Base-by-base conservation (phyloP, 2,329 filamentous ascomycete genomes). In the Calonectria naviculata region DNA sequence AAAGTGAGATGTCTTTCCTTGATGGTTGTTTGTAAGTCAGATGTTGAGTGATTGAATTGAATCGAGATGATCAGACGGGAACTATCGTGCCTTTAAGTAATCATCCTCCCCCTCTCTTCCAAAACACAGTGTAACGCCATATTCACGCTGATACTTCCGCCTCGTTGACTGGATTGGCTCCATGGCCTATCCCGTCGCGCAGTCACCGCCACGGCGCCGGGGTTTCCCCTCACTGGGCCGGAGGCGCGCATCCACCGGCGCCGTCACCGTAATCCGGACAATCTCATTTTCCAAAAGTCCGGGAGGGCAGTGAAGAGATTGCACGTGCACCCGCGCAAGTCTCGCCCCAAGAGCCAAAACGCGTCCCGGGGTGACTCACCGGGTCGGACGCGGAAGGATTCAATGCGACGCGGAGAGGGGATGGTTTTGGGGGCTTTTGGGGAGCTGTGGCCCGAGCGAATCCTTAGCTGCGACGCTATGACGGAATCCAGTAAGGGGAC, bases 141-240 rank as follows among this genome's bases (percentile, higher is more conserved):
- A 58, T 75, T 73, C 73, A 75, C 73, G 71, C 58, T 69, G 47
- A 52, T 62, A 21, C 73, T 69, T 17, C 41, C 10, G 34, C 34
- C 21, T 42, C 8, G 17, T 0, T 24, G 4, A 46, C 49, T 68
- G 44, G 52, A 49, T 19, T 28, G 42, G n/a, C 44, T 21, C 28
- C 67, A 65, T 49, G 42, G 29, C 62, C 67, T 61, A 69, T 46
- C 67, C 62, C 24, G 42, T 28, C 19, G 28, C 19, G 10, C 38
- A 8, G 15, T 26, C 24, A 5, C 73, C 67, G 67, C 54, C 71
- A 42, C 52, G 17, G 47, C 47, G 38, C 47, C 70, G 70, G 54
- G 36, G 42, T 15, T 68, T 26, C 68, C 69, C 71, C 72, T 70
- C 67, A 61, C 52, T 5, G 34, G 34, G 19, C 34, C 58, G 44